Conservation (phyloP, 2,329 filamentous ascomycete genomes). For the Aspergillus chevalieri region DNA sequence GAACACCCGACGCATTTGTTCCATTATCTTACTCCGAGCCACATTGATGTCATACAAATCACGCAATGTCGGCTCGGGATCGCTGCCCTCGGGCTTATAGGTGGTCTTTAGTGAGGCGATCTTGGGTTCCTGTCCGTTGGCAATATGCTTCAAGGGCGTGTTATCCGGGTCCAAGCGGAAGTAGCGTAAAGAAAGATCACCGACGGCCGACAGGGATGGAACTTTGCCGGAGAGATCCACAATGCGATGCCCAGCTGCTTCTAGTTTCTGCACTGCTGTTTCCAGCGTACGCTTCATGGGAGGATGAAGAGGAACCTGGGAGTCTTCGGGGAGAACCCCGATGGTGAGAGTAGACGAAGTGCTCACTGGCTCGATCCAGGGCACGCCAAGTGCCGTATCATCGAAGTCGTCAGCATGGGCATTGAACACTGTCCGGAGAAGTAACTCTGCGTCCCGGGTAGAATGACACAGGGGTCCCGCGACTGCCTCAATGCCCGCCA, state of each 20-base stretch:
- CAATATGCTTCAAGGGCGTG: conserved; percentile 12
- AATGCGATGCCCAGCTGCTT: conserved; percentile 13
- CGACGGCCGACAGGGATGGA: not conserved
- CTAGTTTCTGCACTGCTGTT: conserved; percentile 10
- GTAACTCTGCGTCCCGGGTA: not conserved
- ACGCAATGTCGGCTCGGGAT: conserved; percentile 11
- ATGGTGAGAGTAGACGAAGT: conserved; percentile 6
- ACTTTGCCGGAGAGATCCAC: conserved; percentile 10
- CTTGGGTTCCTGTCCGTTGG: conserved; percentile 12
- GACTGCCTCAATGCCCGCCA: not conserved
- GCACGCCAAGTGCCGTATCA: not conserved
- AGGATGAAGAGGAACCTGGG: conserved; percentile 15
- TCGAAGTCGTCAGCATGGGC: conserved; percentile 1
- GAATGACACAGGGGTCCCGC: not conserved
- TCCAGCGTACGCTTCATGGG: conserved; percentile 14
- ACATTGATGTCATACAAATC: conserved; percentile 16
- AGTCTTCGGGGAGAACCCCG: conserved; percentile 17
- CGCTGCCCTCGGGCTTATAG: conserved; percentile 5
- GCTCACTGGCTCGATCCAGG: not conserved
- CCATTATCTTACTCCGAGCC: conserved; percentile 6
- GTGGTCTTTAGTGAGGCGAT: conserved; percentile 13
- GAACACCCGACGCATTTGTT: conserved; percentile 10
- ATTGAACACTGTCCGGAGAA: conserved; percentile 1
- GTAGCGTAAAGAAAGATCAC: conserved; percentile 10
- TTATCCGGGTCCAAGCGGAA: conserved; percentile 18